Conservation (phyloP, 2,329 filamentous ascomycete species). For the Stachybotrys chartarum region DNA sequence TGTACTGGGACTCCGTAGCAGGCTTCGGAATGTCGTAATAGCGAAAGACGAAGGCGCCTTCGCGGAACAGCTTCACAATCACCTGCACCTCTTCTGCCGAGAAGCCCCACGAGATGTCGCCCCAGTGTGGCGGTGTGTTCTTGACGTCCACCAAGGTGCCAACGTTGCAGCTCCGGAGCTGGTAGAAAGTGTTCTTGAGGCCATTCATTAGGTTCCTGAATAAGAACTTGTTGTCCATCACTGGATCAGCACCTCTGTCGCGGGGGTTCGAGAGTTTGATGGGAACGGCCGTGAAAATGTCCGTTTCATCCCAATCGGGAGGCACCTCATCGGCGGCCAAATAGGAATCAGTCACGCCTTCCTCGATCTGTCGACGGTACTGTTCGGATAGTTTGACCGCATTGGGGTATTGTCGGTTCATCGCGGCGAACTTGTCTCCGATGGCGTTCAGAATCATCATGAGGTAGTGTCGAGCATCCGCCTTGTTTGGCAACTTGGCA, state of each 20-base stretch:
- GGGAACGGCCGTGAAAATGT: conserved; percentile 92
- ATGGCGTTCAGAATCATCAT: conserved; percentile 98
- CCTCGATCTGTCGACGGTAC: conserved; percentile 62
- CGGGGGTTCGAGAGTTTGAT: conserved; percentile 92
- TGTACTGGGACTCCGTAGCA: conserved; percentile 62
- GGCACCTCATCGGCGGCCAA: conserved; percentile 72
- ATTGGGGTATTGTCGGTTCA: conserved; percentile 95
- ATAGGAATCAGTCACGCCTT: conserved; percentile 63
- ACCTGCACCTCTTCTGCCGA: conserved; percentile 95
- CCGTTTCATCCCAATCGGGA: conserved; percentile 96
- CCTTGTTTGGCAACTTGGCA: conserved; percentile 85
- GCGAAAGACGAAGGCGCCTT: conserved; percentile 91
- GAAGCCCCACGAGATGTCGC: conserved; percentile 92
- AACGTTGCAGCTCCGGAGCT: conserved; percentile 84
- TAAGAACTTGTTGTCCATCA: conserved; percentile 94
- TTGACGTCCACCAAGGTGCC: conserved; percentile 60
- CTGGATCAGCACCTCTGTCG: conserved; percentile 82
- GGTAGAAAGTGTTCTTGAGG: conserved; percentile 93
- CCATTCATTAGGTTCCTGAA: conserved; percentile 96
- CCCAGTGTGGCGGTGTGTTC: conserved; percentile 83
- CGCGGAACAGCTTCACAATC: conserved; percentile 93
- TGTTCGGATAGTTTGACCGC: conserved; percentile 85
- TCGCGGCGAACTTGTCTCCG: conserved; percentile 93
- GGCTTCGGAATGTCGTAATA: conserved; percentile 92
- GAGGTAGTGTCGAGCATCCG: conserved; percentile 88